These are phyloP conservation scores for Syzygium grande DNA, from an alignment of 345 rosid genomes.

Conservation along the genomic window DNA sequence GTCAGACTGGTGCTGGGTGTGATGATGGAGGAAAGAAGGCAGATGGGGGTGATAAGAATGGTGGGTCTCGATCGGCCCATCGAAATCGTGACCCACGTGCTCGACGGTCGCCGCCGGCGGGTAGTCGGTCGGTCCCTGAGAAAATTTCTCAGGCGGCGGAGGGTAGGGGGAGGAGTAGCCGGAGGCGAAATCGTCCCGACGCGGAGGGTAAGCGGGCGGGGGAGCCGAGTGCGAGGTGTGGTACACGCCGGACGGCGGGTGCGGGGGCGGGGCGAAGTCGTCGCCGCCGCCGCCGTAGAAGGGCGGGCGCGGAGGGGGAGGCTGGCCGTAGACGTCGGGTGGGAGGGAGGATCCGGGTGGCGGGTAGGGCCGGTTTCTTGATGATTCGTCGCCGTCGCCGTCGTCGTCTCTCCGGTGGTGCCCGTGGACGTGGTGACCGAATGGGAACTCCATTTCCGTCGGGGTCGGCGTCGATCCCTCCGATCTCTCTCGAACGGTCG, in stretches of 20 bases:
- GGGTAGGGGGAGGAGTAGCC: neutral
- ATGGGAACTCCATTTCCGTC: slow-evolving; percentile 38
- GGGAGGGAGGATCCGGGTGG: slow-evolving; percentile 3
- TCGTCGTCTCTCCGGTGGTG: slow-evolving; percentile 26
- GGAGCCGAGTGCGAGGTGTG: slow-evolving; percentile 28
- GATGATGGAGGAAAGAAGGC: slow-evolving; percentile 30
- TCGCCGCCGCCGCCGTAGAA: neutral
- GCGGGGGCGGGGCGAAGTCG: slow-evolving; percentile 15
- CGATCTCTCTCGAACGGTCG: neutral
- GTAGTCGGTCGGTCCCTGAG: slow-evolving; percentile 32
- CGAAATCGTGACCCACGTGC: slow-evolving; percentile 31
- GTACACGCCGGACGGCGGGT: slow-evolving; percentile 7
- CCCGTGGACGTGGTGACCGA: slow-evolving; percentile 17
- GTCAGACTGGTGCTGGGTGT: slow-evolving; percentile 17
- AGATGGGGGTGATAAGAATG: slow-evolving; percentile 23
- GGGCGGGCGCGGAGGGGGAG: slow-evolving; percentile 10
- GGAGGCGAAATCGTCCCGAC: neutral
- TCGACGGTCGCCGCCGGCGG: slow-evolving; percentile 4
- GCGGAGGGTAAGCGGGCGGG: slow-evolving; percentile 1
- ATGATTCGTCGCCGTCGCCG: slow-evolving; percentile 9
- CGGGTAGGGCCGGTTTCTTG: neutral
- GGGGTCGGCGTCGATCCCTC: neutral
- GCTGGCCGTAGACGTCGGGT: slow-evolving; percentile 11
- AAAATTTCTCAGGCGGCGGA: slow-evolving; percentile 24
- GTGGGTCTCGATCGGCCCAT: slow-evolving; percentile 9